phyloP scores from a whole-genome alignment of 306 rosid species.

The Carpinus fangiana region DNA sequence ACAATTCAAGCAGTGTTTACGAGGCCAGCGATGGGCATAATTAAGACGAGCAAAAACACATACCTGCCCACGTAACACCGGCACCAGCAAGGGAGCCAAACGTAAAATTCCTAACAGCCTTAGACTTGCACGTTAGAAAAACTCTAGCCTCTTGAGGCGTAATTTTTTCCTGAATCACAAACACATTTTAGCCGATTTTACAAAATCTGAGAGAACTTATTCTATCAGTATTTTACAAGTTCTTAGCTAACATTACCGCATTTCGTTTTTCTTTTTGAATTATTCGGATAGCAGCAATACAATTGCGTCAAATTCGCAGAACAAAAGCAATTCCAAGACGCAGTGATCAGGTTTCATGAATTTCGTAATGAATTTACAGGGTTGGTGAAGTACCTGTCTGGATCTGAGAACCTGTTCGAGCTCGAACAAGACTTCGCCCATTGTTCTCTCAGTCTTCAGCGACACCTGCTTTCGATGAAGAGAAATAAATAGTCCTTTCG shows the following conservation, averaged over 20 bases:
- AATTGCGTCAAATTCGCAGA: not conserved
- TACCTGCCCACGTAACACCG: constrained; percentile 53
- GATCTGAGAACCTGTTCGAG: constrained; percentile 42
- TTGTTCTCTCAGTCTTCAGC: not conserved
- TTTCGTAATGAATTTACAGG: no score
- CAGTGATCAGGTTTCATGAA: no score
- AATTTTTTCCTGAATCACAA: constrained; percentile 36
- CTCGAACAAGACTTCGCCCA: constrained; percentile 45
- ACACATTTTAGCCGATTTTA: not conserved
- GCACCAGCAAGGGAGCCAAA: constrained; percentile 41
- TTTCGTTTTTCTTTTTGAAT: no score
- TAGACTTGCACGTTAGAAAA: constrained; percentile 44
- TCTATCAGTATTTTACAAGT: not conserved
- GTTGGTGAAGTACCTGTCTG: constrained; percentile 36
- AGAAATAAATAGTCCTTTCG: not conserved
- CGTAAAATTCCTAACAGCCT: constrained; percentile 24
- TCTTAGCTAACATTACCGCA: not conserved
- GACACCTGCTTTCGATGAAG: not conserved
- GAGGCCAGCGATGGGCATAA: not conserved
- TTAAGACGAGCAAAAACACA: constrained; percentile 9
- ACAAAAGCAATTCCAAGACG: not conserved
- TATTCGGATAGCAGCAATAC: not conserved
- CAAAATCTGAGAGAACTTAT: not conserved
- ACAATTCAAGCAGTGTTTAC: not conserved
- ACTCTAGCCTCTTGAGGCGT: constrained; percentile 45